Conservation (phyloP, 176 grass and related monocot species). For the Oryza longistaminata region DNA sequence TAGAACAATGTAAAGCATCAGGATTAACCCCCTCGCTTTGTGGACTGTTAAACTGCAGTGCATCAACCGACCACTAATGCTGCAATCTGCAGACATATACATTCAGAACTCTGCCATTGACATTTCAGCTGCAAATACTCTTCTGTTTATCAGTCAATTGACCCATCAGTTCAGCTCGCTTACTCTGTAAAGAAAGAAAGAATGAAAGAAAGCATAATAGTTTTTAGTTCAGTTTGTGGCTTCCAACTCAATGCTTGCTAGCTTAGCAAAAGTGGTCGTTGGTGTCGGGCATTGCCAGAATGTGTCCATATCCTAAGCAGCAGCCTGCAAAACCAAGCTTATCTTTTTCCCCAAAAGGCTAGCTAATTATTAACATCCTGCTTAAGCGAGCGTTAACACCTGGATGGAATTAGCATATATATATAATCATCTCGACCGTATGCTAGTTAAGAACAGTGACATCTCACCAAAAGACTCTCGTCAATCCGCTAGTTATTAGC, state of each 20-base stretch:
- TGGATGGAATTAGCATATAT: not conserved
- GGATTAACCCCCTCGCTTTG: not conserved
- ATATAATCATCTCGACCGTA: too few species aligned
- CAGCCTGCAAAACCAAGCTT: not conserved
- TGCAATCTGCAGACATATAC: not conserved
- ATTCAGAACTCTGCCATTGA: not conserved
- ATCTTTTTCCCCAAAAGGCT: not conserved
- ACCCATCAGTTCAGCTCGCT: not conserved
- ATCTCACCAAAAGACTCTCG: not conserved
- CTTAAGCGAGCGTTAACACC: not conserved
- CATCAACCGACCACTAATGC: not conserved
- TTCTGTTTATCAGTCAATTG: not conserved
- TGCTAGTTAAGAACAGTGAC: slow-evolving; percentile 30
- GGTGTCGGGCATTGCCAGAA: slow-evolving; percentile 7
- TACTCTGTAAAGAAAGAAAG: not conserved
- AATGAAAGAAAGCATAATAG: not conserved
- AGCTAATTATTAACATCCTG: not conserved
- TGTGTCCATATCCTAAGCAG: slow-evolving; percentile 16
- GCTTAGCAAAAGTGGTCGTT: slow-evolving; percentile 22
- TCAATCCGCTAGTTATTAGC: slow-evolving; percentile 17
- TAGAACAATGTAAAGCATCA: not conserved
- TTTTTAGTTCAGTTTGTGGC: slow-evolving; percentile 14
- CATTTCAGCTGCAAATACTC: not conserved
- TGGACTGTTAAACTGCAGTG: not conserved
- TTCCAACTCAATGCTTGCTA: slow-evolving; percentile 34